A percentile compares a stretch with the other conserved stretches of the same genome.
These are phyloP conservation scores for Aspergillus alliaceus DNA, from an alignment of 2,329 filamentous ascomycete genomes.

Conservation along the genomic window DNA sequence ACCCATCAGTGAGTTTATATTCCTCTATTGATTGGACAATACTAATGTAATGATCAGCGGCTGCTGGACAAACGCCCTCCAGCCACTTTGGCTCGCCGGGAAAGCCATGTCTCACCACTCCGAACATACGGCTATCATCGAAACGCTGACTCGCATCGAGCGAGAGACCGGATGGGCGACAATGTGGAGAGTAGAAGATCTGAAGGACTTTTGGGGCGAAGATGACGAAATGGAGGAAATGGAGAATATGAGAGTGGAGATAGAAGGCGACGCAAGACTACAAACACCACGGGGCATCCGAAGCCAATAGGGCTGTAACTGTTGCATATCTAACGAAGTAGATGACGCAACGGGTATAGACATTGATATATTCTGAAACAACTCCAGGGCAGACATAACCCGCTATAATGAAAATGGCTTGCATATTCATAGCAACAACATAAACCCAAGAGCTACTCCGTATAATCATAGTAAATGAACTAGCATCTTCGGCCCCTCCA, in stretches of 20 bases:
- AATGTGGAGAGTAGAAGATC: slow-evolving; percentile 53
- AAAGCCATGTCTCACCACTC: slow-evolving; percentile 47
- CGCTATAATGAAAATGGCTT: too few species aligned
- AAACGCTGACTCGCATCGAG: slow-evolving; percentile 52
- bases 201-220: slow-evolving; percentile 55
- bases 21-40: too few species aligned
- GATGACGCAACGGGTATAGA: too few species aligned
- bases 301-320: background rate
- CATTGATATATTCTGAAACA: too few species aligned
- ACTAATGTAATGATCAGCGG: slow-evolving; percentile 28
- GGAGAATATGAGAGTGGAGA: slow-evolving; percentile 4
- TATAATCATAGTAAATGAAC: too few species aligned
- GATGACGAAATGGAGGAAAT: slow-evolving; percentile 18
- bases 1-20: slow-evolving; percentile 37
- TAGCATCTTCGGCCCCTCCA: too few species aligned
- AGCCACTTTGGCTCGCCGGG: slow-evolving; percentile 51
- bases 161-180: slow-evolving; percentile 56
- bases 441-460: too few species aligned
- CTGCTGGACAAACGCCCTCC: slow-evolving; percentile 48
- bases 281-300: slow-evolving; percentile 1
- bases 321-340: background rate
- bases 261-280: slow-evolving; percentile 2
- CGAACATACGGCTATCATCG: slow-evolving; percentile 49
- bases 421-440: too few species aligned
- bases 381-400: too few species aligned